Evolutionary conservation across 495 filamentous ascomycete species (phyloP).

Genomic region (Penicillium lividum): DNA sequence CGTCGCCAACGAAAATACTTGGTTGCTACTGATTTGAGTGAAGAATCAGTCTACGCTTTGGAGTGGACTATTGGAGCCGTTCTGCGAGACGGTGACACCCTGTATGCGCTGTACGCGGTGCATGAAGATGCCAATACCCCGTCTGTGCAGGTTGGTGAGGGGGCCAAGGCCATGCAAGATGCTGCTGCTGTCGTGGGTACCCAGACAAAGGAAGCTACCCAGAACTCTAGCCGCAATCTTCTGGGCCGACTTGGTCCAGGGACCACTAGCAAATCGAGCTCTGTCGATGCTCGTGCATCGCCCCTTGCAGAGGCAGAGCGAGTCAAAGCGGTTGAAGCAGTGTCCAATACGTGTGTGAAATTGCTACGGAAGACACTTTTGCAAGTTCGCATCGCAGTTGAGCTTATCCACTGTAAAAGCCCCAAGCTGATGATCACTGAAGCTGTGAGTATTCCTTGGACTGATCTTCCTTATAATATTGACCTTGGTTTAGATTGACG

Average conservation of each 20-base stretch:
- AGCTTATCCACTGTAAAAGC: constrained; percentile 98
- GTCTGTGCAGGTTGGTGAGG: constrained; percentile 55
- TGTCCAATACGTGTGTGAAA: constrained; percentile 77
- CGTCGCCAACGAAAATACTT: constrained; percentile 83
- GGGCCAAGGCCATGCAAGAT: constrained; percentile 69
- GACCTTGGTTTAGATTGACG: constrained; percentile 67
- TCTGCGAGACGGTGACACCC: constrained; percentile 90
- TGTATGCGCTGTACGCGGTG: constrained; percentile 87
- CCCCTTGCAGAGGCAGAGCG: constrained; percentile 75
- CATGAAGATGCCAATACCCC: constrained; percentile 68
- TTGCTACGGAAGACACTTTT: constrained; percentile 85
- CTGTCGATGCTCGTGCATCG: constrained; percentile 43
- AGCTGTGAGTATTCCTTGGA: constrained; percentile 53
- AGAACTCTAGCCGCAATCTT: constrained; percentile 35
- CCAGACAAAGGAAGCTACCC: constrained; percentile 46
- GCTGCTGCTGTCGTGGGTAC: constrained; percentile 60
- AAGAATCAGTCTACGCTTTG: constrained; percentile 89
- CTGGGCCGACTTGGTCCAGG: constrained; percentile 38
- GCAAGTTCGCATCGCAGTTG: constrained; percentile 87
- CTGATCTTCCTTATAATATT: constrained; percentile 17
- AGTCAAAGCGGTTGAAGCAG: constrained; percentile 68
- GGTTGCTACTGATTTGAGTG: constrained; percentile 88
- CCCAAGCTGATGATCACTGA: constrained; percentile 83
- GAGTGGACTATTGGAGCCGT: constrained; percentile 98
- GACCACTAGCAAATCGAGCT: constrained; percentile 44